Percentiles rank a stretch among this genome's conserved stretches.
Evolutionary conservation across 163 green algal genomes (phyloP).

Genomic region (Chlorella variabilis): DNA sequence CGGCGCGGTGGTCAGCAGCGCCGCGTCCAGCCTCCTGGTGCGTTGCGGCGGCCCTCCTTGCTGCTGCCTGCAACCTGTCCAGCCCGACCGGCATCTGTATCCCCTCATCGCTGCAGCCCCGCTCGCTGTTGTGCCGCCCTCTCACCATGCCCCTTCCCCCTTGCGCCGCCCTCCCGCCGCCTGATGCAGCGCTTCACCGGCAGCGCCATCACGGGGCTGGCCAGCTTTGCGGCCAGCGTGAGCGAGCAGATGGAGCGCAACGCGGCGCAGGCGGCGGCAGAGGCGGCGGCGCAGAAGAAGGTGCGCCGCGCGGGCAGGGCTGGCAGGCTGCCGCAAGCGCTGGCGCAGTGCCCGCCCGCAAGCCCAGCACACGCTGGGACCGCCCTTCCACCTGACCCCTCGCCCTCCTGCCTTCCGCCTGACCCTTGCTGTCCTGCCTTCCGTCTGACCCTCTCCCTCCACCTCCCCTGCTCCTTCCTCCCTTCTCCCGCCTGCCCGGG

Average conservation of each 20-base stretch:
- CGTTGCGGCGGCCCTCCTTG: background rate
- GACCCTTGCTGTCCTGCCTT: no score
- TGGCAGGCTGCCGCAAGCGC: background rate
- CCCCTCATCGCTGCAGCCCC: no score
- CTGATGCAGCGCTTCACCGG: conserved; percentile 7
- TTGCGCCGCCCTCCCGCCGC: background rate
- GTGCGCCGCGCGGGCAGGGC: background rate
- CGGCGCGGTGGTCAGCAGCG: background rate
- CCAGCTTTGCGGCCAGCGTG: conserved; percentile 16
- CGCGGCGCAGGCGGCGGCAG: conserved; percentile 15
- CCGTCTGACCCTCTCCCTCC: no score
- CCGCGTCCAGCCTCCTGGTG: conserved; percentile 2
- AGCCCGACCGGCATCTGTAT: no score
- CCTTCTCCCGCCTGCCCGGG: no score
- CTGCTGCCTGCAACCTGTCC: no score
- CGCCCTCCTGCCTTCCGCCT: no score
- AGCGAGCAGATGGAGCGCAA: conserved; percentile 16
- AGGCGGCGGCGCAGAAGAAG: conserved; percentile 26
- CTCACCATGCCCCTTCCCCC: background rate
- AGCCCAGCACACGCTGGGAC: no score
- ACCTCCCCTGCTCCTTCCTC: no score
- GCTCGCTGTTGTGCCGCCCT: background rate
- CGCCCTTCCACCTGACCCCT: no score
- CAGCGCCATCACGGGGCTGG: conserved; percentile 13
- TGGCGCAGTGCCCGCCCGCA: no score